phyloP scores from a whole-genome alignment of 257 asterid genomes.

The Voacanga thouarsii region DNA sequence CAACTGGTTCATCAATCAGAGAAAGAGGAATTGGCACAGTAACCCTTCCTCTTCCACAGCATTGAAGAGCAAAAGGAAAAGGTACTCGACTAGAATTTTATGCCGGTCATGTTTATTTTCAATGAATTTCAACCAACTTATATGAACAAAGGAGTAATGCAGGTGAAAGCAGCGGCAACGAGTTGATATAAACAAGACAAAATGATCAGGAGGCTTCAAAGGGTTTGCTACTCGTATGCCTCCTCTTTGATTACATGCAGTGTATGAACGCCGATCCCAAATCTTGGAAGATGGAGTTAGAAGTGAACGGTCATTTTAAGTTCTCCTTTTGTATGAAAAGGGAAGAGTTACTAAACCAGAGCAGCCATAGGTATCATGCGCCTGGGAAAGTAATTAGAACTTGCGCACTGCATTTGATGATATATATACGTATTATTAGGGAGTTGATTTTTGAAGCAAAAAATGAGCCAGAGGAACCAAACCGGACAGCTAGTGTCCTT shows the following conservation, averaged over 20 bases:
- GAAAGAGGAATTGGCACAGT: constrained; percentile 78
- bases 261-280: not conserved
- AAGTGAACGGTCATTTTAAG: not conserved
- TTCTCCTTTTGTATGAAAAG: not conserved
- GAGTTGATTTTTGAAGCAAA: not conserved
- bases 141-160: not conserved
- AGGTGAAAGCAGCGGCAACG: constrained; percentile 1
- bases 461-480: not conserved
- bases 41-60: constrained; percentile 55
- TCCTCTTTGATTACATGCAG: not conserved
- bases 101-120: not conserved
- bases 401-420: not conserved
- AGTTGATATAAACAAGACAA: not conserved
- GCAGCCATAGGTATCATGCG: not conserved
- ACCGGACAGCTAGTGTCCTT: not conserved
- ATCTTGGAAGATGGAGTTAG: constrained; percentile 1
- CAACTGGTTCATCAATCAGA: constrained; percentile 73
- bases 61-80: constrained; percentile 57
- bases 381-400: not conserved
- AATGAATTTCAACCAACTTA: not conserved
- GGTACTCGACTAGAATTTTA: constrained; percentile 25
- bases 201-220: not conserved
- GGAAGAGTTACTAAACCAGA: not conserved
- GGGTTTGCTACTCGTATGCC: not conserved
- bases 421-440: not conserved